Evolutionary conservation across 495 filamentous ascomycete species (phyloP).

Genomic region (Talaromyces trachyspermus): DNA sequence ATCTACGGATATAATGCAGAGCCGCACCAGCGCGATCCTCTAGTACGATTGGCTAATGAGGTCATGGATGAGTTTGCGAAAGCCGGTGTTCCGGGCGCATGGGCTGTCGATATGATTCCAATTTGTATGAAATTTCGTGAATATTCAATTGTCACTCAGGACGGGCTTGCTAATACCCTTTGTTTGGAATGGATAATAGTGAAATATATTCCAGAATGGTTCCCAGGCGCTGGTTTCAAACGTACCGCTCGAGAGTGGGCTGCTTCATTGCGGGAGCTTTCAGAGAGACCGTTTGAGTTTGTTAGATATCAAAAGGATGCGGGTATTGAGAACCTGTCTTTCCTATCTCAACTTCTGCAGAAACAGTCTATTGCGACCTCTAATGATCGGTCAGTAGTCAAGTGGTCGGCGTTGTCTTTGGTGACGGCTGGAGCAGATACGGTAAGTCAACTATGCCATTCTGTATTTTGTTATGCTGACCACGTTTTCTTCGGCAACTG

Average conservation of each 20-base stretch:
- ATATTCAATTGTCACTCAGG: neutral
- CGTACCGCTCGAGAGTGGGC: constrained; percentile 24
- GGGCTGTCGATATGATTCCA: constrained; percentile 37
- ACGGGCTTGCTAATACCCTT: neutral
- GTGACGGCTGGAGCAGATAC: constrained; percentile 48
- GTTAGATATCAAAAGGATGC: constrained; percentile 32
- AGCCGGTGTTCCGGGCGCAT: constrained; percentile 30
- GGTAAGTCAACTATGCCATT: neutral
- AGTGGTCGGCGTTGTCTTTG: constrained; percentile 35
- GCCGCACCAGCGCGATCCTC: constrained; percentile 28
- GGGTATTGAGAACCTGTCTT: constrained; percentile 23
- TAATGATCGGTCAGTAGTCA: constrained; percentile 19
- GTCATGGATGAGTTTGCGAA: constrained; percentile 31
- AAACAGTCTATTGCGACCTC: constrained; percentile 12
- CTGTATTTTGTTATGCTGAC: neutral
- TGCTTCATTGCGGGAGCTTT: constrained; percentile 11
- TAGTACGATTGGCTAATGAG: constrained; percentile 32
- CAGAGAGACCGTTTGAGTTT: constrained; percentile 27
- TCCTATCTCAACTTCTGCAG: constrained; percentile 22
- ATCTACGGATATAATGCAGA: constrained; percentile 45
- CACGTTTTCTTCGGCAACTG: neutral
- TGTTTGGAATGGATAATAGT: constrained; percentile 23
- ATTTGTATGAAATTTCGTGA: too few relatives aligned
- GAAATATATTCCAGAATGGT: constrained; percentile 36
- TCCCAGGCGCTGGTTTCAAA: constrained; percentile 42